Evolutionary conservation across 768 basidiomycete genomes (phyloP), one percentile per base, ranked within the genome.

Genomic region (Tricholoma bakamatsutake): DNA sequence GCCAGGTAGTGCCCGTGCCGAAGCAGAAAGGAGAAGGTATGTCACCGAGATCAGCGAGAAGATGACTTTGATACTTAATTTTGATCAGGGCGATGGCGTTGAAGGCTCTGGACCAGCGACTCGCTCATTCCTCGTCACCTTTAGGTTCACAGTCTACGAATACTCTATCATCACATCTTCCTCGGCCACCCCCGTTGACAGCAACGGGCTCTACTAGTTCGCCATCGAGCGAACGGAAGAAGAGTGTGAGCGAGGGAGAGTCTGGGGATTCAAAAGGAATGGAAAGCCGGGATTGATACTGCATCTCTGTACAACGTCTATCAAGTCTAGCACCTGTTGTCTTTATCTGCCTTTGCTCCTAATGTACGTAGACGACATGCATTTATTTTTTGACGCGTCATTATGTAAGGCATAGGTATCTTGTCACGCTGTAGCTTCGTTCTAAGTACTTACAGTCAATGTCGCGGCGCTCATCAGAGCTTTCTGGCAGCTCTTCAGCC

Each of bases 1-100:
- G 47, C 93, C 94, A 34, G 94, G 92, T 12, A 89, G 87, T 65
- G 87, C 93, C 17, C 81, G 97, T 33, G 97, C 97, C 18, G 97
- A 99, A 72, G 97, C 97, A 17, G 97, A 99, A 74, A 78, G 97
- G 57, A 77, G 96, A 75, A 82, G 96, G 94, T 94, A 59, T 55
- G 82, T 68, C 13, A 53, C 40, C 27, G 39, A 21, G 37, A 34
- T n/a, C 27, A 37, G 21, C 51, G 35, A 15, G 13, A 46, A n/a
- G 17, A 34, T 5, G 21, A 6, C 18, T 39, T 55, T 52, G 33
- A 58, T 11, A 65, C 24, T 59, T 53, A 54, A 30, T 55, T n/a
- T 51, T 21, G 53, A 57, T 24, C 65, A 97, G 96, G 62, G 93
- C 95, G 1, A 83, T 99, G 77, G 97, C 97, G 30, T 75, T 99